A percentile compares a stretch with the other conserved stretches of the same genome.
These are phyloP conservation scores for Coix lacrymajobi DNA, from an alignment of 176 grass and related monocot species.

Conservation along the genomic window DNA sequence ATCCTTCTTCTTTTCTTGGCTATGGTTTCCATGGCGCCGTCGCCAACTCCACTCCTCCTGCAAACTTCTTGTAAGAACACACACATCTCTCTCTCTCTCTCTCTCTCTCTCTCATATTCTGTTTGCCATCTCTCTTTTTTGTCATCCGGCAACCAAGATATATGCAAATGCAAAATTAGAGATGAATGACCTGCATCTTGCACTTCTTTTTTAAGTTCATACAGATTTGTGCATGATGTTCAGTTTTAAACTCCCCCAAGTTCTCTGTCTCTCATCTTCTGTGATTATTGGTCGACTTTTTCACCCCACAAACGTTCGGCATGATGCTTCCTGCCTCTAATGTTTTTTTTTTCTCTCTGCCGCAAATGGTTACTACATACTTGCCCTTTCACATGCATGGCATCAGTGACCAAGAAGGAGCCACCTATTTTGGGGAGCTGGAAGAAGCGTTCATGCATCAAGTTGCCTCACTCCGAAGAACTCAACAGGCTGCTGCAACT, in stretches of 20 bases:
- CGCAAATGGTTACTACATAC: neutral
- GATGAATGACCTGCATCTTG: neutral
- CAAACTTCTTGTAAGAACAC: constrained; percentile 48
- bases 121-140: neutral
- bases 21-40: constrained; percentile 42
- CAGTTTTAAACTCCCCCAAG: neutral
- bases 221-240: neutral
- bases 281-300: neutral
- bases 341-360: neutral
- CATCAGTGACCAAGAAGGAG: constrained; percentile 72
- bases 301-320: constrained; percentile 9
- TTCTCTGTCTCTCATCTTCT: neutral
- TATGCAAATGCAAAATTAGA: neutral
- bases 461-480: constrained; percentile 42
- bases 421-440: constrained; percentile 67
- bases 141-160: neutral
- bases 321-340: constrained; percentile 7
- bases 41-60: constrained; percentile 25
- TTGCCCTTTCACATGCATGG: neutral
- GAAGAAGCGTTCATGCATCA: constrained; percentile 82
- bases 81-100: neutral
- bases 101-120: neutral
- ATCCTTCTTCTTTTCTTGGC: constrained; percentile 28
- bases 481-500: constrained; percentile 45
- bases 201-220: neutral